Conservation (phyloP, 2,329 filamentous ascomycete genomes). For the Penicillium sp. region DNA sequence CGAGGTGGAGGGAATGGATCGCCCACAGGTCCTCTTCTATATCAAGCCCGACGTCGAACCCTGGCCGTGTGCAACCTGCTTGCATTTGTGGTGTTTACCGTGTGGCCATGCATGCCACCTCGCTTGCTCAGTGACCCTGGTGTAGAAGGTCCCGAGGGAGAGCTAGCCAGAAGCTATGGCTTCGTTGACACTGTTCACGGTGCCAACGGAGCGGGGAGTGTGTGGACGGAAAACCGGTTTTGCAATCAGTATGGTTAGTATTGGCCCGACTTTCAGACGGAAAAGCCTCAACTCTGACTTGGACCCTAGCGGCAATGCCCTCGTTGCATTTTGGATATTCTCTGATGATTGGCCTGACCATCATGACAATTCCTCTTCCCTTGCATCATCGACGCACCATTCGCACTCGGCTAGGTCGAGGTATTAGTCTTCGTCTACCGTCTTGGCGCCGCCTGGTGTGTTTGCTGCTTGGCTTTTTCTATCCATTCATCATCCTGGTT, state of each 20-base stretch:
- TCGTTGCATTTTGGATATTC: slow-evolving; percentile 74
- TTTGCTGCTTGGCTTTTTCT: slow-evolving; percentile 56
- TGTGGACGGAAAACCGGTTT: slow-evolving; percentile 70
- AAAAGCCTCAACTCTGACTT: background rate
- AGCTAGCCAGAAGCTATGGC: slow-evolving; percentile 58
- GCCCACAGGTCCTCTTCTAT: slow-evolving; percentile 52
- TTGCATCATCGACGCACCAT: slow-evolving; percentile 50
- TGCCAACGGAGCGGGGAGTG: slow-evolving; percentile 59
- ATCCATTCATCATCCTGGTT: slow-evolving; percentile 63
- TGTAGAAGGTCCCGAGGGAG: slow-evolving; percentile 56
- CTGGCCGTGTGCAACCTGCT: slow-evolving; percentile 59
- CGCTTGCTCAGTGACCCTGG: slow-evolving; percentile 54
- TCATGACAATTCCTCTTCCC: slow-evolving; percentile 63
- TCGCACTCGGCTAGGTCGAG: slow-evolving; percentile 32
- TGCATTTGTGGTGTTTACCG: slow-evolving; percentile 58
- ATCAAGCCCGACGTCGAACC: slow-evolving; percentile 55
- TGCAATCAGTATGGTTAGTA: slow-evolving; percentile 69
- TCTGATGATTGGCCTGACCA: slow-evolving; percentile 67
- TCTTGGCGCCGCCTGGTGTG: slow-evolving; percentile 53
- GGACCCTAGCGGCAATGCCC: slow-evolving; percentile 63
- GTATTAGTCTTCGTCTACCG: slow-evolving; percentile 41
- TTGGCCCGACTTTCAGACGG: background rate
- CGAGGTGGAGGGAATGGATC: slow-evolving; percentile 38
- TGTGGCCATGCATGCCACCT: slow-evolving; percentile 62
- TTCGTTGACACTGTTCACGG: slow-evolving; percentile 61